Evolutionary conservation across 257 asterid species (phyloP).

Genomic region (Fraxinus pennsylvanica): DNA sequence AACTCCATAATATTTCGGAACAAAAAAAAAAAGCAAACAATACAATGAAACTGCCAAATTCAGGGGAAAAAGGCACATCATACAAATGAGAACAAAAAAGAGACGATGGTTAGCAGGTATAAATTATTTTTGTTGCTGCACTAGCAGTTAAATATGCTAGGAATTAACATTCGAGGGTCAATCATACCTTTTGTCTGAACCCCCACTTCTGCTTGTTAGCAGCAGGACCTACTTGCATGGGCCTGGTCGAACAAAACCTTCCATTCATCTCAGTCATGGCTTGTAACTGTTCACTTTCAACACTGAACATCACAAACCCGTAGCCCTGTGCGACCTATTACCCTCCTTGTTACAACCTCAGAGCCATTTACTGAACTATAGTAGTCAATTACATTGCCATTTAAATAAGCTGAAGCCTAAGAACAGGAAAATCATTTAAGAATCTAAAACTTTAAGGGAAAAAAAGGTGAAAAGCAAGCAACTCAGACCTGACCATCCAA

Average conservation of each 20-base stretch:
- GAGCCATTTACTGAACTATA: no score
- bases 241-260: slow-evolving; percentile 82
- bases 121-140: slow-evolving; percentile 12
- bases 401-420: not conserved
- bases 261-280: slow-evolving; percentile 97
- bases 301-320: slow-evolving; percentile 80
- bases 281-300: slow-evolving; percentile 75
- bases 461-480: not conserved
- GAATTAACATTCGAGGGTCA: not conserved
- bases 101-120: slow-evolving; percentile 5
- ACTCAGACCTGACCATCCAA: not conserved
- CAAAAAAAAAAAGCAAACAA: slow-evolving; percentile 23
- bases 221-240: slow-evolving; percentile 74
- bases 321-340: slow-evolving; percentile 30
- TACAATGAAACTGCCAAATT: slow-evolving; percentile 39
- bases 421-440: not conserved
- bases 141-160: slow-evolving; percentile 21
- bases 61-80: slow-evolving; percentile 19
- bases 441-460: no score
- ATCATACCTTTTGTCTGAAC: no score
- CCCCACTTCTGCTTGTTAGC: no score
- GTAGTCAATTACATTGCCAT: not conserved
- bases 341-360: no score
- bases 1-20: slow-evolving; percentile 35
- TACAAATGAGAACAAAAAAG: slow-evolving; percentile 22